Percentiles rank a stretch among this genome's conserved stretches.
phyloP scores from a whole-genome alignment of 1,284 basidiomycete species.

The Pyrrhoderma noxium region DNA sequence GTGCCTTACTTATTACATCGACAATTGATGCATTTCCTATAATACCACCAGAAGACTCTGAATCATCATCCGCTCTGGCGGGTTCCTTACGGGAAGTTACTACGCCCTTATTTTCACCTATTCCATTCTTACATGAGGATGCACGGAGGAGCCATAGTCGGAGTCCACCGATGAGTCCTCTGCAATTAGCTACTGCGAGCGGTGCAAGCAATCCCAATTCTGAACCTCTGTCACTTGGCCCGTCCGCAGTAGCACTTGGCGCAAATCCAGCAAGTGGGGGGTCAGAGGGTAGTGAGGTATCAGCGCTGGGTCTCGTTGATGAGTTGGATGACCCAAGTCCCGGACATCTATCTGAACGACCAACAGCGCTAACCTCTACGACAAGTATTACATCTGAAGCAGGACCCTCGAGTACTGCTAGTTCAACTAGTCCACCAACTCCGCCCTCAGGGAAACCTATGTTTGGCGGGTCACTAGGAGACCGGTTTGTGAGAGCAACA shows the following conservation, averaged over 20 bases:
- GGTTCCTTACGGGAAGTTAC: constrained; percentile 45
- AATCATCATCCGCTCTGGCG: constrained; percentile 28
- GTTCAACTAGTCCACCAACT: constrained; percentile 21
- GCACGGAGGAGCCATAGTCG: constrained; percentile 40
- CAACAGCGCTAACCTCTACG: constrained; percentile 60
- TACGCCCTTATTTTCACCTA: constrained; percentile 78
- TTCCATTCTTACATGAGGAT: constrained; percentile 75
- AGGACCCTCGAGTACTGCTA: constrained; percentile 22
- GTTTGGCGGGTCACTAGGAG: constrained; percentile 45
- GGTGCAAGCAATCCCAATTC: constrained; percentile 27
- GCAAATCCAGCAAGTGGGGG: constrained; percentile 27
- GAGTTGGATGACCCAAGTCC: constrained; percentile 76
- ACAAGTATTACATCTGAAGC: constrained; percentile 31
- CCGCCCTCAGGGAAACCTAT: constrained; percentile 33
- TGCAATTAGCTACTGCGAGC: constrained; percentile 40
- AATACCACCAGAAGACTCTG: constrained; percentile 30
- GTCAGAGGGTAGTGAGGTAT: neutral
- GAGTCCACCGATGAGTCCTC: constrained; percentile 68
- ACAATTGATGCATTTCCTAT: constrained; percentile 61
- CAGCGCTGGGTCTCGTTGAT: constrained; percentile 61
- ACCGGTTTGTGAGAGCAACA: constrained; percentile 53
- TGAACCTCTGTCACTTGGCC: constrained; percentile 19
- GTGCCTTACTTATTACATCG: constrained; percentile 81
- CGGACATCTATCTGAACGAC: constrained; percentile 74
- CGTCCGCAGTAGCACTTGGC: constrained; percentile 23